A percentile compares a stretch with the other conserved stretches of the same genome.
Conservation (phyloP, 2,329 filamentous ascomycete genomes). For the Colletotrichum orchidophilum region DNA sequence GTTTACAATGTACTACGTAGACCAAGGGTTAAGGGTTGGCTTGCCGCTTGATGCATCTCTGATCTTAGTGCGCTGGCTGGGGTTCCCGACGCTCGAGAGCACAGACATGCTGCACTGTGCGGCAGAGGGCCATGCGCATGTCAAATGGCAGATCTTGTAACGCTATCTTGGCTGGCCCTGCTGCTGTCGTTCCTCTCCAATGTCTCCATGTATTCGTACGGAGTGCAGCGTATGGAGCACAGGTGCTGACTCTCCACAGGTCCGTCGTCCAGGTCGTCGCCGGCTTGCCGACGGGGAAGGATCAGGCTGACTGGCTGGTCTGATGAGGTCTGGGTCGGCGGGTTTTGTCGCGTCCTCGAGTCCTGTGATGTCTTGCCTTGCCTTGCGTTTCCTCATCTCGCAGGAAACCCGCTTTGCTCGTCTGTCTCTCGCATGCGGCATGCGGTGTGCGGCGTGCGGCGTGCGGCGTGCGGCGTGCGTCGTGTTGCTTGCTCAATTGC, state of each 20-base stretch:
- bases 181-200: background rate
- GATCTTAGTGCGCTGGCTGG: slow-evolving; percentile 29
- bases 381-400: background rate
- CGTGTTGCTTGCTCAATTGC: background rate
- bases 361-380: background rate
- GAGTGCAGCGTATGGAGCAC: background rate
- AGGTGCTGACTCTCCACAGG: background rate
- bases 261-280: background rate
- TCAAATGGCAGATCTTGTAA: slow-evolving; percentile 33
- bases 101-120: slow-evolving; percentile 34
- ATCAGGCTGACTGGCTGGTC: background rate
- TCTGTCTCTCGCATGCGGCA: background rate
- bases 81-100: slow-evolving; percentile 19
- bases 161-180: slow-evolving; percentile 30
- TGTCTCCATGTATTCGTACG: background rate
- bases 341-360: background rate
- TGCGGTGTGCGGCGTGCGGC: background rate
- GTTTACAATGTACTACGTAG: too few species aligned
- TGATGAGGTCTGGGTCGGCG: background rate
- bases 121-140: slow-evolving; percentile 33
- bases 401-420: background rate
- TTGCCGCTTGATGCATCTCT: slow-evolving; percentile 22
- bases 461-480: background rate
- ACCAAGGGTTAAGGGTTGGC: background rate
- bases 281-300: background rate